Evolutionary conservation across 768 basidiomycete genomes (phyloP), one percentile per base, ranked within the genome.

Genomic region (Boletus insuetus): DNA sequence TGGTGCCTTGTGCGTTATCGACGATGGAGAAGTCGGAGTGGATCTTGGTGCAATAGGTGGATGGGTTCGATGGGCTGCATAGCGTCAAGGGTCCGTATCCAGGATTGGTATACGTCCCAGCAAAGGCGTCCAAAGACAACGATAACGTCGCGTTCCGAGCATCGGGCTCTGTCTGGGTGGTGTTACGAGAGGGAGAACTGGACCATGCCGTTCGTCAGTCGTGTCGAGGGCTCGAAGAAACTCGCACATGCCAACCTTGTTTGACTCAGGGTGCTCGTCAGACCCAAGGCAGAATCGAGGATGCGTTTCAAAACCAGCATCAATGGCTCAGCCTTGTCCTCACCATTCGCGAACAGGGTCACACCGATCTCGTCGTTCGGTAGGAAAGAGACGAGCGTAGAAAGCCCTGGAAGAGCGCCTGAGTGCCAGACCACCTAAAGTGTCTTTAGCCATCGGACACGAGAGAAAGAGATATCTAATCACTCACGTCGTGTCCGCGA

Each of bases 41-140:
- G 17, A 74, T 65, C n/a, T 32, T 11, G 43, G 56, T 34, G 47
- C 70, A 71, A 20, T 63, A 57, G 3, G 57, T 31, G 3, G 71
- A 69, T 8, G 44, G 34, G 54, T 63, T 60, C 8, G 53, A 42
- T 0, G 69, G 59, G 38, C 68, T 58, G 49, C 77, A 79, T 17
- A 79, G 65, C 3, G 68, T 69, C 41, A 78, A 53, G 3, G 66
- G 48, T 39, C 73, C 74, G 37, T 79, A 79, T 12, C 76, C 75
- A 2, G 69, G 61, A 48, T 73, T 64, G 3, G 47, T 11, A 58
- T 77, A 80, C 0, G 69, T 72, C 12, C 79, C 77, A 7, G 71
- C 54, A 39, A 74, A 69, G 0, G 55, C 60, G 3, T 68, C 63
- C n/a, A 74, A 49, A 6, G 61, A 48, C 7, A 60, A 39, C 0